Base-by-base conservation (phyloP, 352 stramenopile species). In the Phytopythium sindhum region DNA sequence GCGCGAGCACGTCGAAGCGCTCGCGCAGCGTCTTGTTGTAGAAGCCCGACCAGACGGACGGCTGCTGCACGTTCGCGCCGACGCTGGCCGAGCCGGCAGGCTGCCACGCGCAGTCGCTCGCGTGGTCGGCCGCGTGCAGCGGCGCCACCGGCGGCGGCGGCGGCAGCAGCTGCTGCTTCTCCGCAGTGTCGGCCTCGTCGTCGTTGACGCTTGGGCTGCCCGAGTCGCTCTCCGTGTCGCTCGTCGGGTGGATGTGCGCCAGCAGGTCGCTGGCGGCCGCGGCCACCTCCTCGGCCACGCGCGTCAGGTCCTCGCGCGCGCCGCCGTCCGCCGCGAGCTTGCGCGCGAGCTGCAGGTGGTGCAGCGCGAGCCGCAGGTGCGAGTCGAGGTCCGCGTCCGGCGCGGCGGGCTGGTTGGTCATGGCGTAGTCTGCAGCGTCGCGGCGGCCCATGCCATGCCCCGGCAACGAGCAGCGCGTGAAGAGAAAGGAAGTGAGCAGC, bases 21-120 rank as follows among this genome's bases (percentile, higher is more conserved):
- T 95, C 86, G 9, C 84, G 84, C 56, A 93, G 68, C 50, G 86
- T 95, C 75, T 95, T 95, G 77, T 91, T 95, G 74, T 95, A 95
- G 52, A 95, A 95, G 3, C 86, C 86, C 15, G 86, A 95, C 86
- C 86, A 95, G 29, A 95, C 71, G 4, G 83, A 92, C 55, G 84
- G 86, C 74, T 95, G 86, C 29, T 66, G 61, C 6, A 66, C 56
- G 14, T 37, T n/a, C 3, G n/a, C 54, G 21, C 55, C 1, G 47
- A 48, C 5, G 61, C 60, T 8, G 9, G 73, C 63, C 31, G 54
- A 26, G 54, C 37, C 45, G 0, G 48, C 14, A 5, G 52, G 39
- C 54, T 45, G 33, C 74, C 74, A 83, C 37, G 51, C 60, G 14
- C 26, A 31, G 15, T 81, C 75, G n/a, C 60, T 70, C 19, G 66